Evolutionary conservation across 495 filamentous ascomycete genomes (phyloP).

Genomic region (Lophium mytilinum): DNA sequence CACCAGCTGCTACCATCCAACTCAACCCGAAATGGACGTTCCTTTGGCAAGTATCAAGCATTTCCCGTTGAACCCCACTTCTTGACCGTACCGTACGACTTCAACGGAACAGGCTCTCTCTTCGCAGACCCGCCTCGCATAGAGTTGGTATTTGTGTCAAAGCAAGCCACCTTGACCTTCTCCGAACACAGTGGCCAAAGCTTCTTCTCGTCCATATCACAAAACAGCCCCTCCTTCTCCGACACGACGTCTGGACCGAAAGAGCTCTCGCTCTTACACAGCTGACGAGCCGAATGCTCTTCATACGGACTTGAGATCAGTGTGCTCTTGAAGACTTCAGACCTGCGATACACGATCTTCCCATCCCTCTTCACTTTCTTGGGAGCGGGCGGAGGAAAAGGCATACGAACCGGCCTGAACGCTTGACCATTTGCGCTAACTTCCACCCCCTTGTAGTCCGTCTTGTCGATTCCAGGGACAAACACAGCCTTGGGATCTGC

Average conservation of each 20-base stretch:
- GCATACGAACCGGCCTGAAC: neutral
- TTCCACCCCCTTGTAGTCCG: neutral
- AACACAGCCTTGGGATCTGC: neutral
- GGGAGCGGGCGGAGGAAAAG: neutral
- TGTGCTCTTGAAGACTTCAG: neutral
- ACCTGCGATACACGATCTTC: neutral
- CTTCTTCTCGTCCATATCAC: constrained; percentile 5
- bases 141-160: neutral
- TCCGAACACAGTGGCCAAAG: neutral
- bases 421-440: neutral
- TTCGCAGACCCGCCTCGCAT: neutral
- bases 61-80: neutral
- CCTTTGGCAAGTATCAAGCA: neutral
- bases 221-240: constrained; percentile 4
- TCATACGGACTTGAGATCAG: neutral
- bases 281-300: neutral
- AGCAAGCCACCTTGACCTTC: constrained; percentile 2
- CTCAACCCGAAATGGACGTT: neutral
- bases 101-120: neutral
- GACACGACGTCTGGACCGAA: constrained; percentile 2
- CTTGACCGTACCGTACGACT: neutral
- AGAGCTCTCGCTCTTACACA: constrained; percentile 3
- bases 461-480: neutral
- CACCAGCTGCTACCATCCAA: neutral
- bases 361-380: neutral